These are phyloP conservation scores for Candida adriatica DNA, from an alignment of 805 yeast genomes.

Conservation along the genomic window DNA sequence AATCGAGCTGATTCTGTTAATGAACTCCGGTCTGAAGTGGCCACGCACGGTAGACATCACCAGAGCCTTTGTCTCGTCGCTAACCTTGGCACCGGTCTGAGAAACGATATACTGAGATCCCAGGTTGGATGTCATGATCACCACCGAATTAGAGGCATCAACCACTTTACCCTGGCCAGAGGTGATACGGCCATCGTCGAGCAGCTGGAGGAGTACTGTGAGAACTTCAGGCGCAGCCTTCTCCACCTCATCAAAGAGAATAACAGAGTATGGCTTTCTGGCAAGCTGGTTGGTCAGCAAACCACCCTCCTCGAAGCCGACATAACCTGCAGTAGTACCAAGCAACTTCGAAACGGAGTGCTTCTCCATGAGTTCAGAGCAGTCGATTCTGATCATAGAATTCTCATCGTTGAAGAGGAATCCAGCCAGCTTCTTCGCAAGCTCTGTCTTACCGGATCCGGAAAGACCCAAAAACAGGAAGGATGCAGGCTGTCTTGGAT, in stretches of 20 bases:
- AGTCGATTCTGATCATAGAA: slow-evolving; percentile 96
- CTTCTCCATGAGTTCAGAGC: slow-evolving; percentile 93
- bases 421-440: slow-evolving; percentile 95
- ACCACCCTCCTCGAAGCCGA: slow-evolving; percentile 98
- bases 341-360: slow-evolving; percentile 91
- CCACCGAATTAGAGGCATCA: slow-evolving; percentile 85
- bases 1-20: slow-evolving; percentile 91
- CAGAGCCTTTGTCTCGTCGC: slow-evolving; percentile 58
- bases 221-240: slow-evolving; percentile 98
- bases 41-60: slow-evolving; percentile 80
- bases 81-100: slow-evolving; percentile 56
- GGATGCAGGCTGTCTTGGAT: slow-evolving; percentile 95
- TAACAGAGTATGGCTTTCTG: slow-evolving; percentile 92
- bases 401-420: slow-evolving; percentile 93
- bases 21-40: slow-evolving; percentile 96
- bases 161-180: slow-evolving; percentile 91
- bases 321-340: slow-evolving; percentile 97
- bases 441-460: slow-evolving; percentile 97
- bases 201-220: slow-evolving; percentile 82
- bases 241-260: slow-evolving; percentile 94
- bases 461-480: slow-evolving; percentile 91
- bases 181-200: slow-evolving; percentile 95
- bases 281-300: slow-evolving; percentile 86
- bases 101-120: slow-evolving; percentile 88
- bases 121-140: slow-evolving; percentile 94